Evolutionary conservation across 257 asterid genomes (phyloP).

Genomic region (Solanum medicagineum): DNA sequence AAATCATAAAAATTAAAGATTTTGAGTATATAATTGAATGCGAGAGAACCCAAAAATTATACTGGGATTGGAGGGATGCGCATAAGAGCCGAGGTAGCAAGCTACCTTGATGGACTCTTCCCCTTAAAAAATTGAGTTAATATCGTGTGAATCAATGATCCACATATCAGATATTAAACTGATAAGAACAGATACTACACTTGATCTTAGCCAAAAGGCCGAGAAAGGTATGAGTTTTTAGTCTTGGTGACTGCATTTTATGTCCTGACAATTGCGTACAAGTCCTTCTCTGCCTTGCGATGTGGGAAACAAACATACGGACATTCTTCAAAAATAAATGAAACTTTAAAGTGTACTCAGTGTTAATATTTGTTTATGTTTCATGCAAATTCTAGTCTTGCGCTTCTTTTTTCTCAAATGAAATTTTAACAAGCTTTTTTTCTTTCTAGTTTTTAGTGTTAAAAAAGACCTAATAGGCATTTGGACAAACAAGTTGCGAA

Average conservation of each 20-base stretch:
- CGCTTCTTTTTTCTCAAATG: no score
- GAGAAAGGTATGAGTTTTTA: conserved; percentile 13
- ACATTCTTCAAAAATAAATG: no score
- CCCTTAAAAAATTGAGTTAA: neutral
- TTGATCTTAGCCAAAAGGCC: conserved; percentile 27
- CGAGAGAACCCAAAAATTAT: neutral
- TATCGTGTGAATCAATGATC: neutral
- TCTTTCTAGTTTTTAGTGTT: no score
- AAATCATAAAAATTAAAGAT: no score
- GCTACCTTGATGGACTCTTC: neutral
- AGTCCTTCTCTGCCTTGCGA: neutral
- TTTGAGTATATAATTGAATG: no score
- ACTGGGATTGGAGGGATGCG: neutral
- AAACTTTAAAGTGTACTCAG: no score
- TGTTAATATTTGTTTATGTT: no score
- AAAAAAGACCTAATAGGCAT: no score
- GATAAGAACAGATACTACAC: neutral
- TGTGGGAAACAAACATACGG: neutral
- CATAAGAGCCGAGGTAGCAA: neutral
- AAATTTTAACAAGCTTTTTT: no score
- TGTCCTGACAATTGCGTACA: neutral
- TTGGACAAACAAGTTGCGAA: no score
- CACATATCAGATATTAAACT: neutral
- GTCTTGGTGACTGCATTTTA: neutral
- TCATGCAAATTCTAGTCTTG: no score